Base-by-base conservation (phyloP, 140 eudicot genomes). In the Flaveria floridana region DNA sequence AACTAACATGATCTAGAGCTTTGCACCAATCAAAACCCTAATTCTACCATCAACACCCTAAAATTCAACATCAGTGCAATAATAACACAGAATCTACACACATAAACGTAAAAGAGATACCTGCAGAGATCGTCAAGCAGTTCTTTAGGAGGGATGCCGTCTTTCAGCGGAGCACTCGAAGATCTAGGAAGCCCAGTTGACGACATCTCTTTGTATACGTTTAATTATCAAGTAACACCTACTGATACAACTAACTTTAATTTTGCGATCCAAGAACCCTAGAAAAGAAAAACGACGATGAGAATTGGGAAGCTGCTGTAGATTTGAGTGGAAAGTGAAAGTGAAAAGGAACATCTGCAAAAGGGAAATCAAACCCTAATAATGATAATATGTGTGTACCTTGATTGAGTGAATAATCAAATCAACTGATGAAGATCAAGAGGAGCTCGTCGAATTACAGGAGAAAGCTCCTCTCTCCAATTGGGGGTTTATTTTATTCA, bases 51-150 rank as follows among this genome's bases (percentile, higher is more conserved):
- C 50, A 20, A 14, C 68, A 73, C 64, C 16, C 10, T 7, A 68
- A 39, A 51, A 51, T 2, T 39, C 71, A 82, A n/a, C 61, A 41
- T 47, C 71, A 50, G 21, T 42, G 30, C 61, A 41, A 13, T 21
- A 25, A 13, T 4, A 5, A 48, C 4, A 16, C 11, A 25, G 12
- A 34, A 34, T 34, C 41, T 34, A 34, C 50, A 47, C 6, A 23
- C 19, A 47, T 19, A 50, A 9, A 20, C 55, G 18, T 4, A 5
- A 3, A 52, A 11, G 65, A 9, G 28, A 46, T 65, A 92, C 99
- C 99, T 94, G 99, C 99, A 94, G 72, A 94, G 99, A 90, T 94
- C 99, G 75, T 94, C 99, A 37, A 94, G 96, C 76, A 94, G 97
- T 77, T 94, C 99, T 79, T 94, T 90, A 79, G 99, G 96, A 84